phyloP scores from a whole-genome alignment of 2,329 filamentous ascomycete species.

The Aspergillus oerlinghausenensis region DNA sequence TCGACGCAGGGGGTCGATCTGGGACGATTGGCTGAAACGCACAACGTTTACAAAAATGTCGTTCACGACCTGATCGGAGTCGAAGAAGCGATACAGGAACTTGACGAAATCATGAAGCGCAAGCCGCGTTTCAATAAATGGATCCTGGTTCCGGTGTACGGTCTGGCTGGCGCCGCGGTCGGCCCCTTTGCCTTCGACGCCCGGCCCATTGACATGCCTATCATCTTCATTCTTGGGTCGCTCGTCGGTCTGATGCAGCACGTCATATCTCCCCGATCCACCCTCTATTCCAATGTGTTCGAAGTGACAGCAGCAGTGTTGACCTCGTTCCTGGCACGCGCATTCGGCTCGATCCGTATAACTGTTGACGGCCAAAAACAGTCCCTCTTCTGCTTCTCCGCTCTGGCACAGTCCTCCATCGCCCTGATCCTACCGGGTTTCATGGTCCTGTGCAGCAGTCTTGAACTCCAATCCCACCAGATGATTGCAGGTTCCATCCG shows the following conservation, averaged over 20 bases:
- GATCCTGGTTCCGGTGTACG: constrained; percentile 62
- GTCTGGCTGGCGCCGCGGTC: constrained; percentile 67
- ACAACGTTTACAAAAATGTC: constrained; percentile 43
- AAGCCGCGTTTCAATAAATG: constrained; percentile 51
- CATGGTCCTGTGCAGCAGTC: constrained; percentile 51
- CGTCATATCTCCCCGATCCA: constrained; percentile 67
- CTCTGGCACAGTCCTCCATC: constrained; percentile 64
- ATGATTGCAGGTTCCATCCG: constrained; percentile 64
- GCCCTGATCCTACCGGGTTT: constrained; percentile 65
- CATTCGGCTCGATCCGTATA: constrained; percentile 58
- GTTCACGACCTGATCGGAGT: constrained; percentile 42
- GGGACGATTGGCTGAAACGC: constrained; percentile 38
- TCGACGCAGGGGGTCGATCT: constrained; percentile 39
- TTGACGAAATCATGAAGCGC: constrained; percentile 50
- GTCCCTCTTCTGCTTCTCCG: constrained; percentile 62
- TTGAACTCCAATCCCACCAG: constrained; percentile 62
- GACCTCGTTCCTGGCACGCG: constrained; percentile 63
- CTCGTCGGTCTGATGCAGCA: constrained; percentile 70
- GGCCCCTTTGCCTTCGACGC: constrained; percentile 75
- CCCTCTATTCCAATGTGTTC: constrained; percentile 60
- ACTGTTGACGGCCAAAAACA: constrained; percentile 20
- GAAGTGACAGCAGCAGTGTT: constrained; percentile 60
- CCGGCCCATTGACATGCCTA: constrained; percentile 69
- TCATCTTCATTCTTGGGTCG: constrained; percentile 69
- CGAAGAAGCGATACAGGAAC: constrained; percentile 36